Percentiles rank a stretch among this genome's conserved stretches.
phyloP scores from a whole-genome alignment of 805 yeast species.

The Starmera amethionina region DNA sequence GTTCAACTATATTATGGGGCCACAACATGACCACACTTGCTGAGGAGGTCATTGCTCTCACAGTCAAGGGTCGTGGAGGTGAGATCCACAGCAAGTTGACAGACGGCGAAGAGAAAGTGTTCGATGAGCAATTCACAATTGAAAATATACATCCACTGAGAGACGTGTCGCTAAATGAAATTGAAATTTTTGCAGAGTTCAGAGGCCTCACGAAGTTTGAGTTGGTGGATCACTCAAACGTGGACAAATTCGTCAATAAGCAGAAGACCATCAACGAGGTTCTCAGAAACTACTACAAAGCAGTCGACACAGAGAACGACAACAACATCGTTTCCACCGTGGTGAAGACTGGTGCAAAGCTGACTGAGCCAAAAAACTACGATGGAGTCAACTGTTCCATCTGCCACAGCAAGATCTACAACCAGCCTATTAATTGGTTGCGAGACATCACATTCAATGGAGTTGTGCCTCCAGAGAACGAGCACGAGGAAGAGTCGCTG shows the following conservation, averaged over 20 bases:
- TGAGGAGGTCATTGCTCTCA: conserved; percentile 63
- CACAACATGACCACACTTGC: conserved; percentile 81
- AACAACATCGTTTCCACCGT: conserved; percentile 81
- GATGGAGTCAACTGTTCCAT: conserved; percentile 34
- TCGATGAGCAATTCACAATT: conserved; percentile 20
- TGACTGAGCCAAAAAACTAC: conserved; percentile 36
- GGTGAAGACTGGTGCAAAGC: conserved; percentile 77
- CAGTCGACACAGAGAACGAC: conserved; percentile 71
- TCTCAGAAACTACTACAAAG: conserved; percentile 59
- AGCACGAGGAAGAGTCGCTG: conserved; percentile 29
- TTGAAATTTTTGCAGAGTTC: conserved; percentile 43
- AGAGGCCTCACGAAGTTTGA: conserved; percentile 9
- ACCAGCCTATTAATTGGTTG: conserved; percentile 59
- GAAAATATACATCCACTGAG: conserved; percentile 60
- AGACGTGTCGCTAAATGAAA: conserved; percentile 64
- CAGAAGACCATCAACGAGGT: conserved; percentile 78
- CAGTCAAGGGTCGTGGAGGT: conserved; percentile 83
- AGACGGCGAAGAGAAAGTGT: conserved; percentile 27
- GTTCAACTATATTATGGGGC: conserved; percentile 59
- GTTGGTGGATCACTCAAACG: conserved; percentile 12
- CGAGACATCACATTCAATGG: conserved; percentile 54
- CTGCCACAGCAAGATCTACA: conserved; percentile 45
- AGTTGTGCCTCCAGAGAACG: conserved; percentile 37
- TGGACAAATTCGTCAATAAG: conserved; percentile 38
- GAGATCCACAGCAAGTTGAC: conserved; percentile 43